Evolutionary conservation across 768 basidiomycete species (phyloP), one percentile per base, ranked within the genome.

Genomic region (Phlegmacium glaucopus): DNA sequence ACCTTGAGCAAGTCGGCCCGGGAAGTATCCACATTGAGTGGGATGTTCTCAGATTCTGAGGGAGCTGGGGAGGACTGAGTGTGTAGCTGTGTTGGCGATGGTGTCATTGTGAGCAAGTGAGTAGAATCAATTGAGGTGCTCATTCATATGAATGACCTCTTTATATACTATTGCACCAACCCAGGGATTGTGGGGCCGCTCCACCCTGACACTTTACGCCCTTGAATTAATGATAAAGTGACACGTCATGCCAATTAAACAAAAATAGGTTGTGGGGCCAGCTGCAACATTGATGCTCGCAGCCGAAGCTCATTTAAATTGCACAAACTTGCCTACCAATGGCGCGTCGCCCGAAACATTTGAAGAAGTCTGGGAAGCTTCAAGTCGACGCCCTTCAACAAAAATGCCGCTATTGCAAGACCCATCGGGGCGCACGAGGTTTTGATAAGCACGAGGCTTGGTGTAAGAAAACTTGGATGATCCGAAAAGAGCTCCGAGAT

Each of bases 321-420:
- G 38, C n/a, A 39, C 4, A 15, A 11, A 9, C 38, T 22, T 39
- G 9, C n/a, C n/a, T n/a, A n/a, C 38, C 4, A 39, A 39, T 39
- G 38, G 11, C 38, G 17, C 38, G 38, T 10, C 38, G 38, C 9
- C 22, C 38, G 17, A 16, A 9, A 16, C 15, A 39, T 16, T 39
- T 22, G n/a, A 39, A 15, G 4, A 32, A 32, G 30, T 32, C 16
- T 44, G 35, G 29, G 48, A 1, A 27, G 12, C 25, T 26, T 29
- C 13, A 44, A 5, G 25, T 43, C 38, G 30, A 32, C 8, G 13
- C 27, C 4, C 45, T 47, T 17, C 4, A 47, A 10, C 11, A 27
- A 36, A 47, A 48, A 48, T 49, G 48, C 13, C 42, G 42, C 25
- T 49, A 49, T 39, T 49, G 48, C 27, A 45, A 49, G 15, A 45